phyloP scores from a whole-genome alignment of 495 filamentous ascomycete species.

The Penicillium fimorum region DNA sequence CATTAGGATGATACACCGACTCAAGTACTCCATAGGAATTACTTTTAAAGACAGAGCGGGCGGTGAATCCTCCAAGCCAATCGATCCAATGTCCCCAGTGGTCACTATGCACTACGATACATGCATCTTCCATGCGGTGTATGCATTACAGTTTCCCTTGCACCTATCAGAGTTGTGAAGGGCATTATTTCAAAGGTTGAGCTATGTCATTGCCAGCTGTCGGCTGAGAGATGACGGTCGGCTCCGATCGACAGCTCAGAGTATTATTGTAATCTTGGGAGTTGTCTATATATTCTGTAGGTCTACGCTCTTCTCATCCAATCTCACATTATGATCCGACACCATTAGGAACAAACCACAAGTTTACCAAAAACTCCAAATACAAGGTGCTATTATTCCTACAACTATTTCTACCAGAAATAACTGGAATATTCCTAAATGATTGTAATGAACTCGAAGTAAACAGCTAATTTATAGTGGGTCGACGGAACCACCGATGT shows the following conservation, averaged over 20 bases:
- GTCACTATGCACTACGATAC: not conserved
- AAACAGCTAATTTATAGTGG: slow-evolving; percentile 4
- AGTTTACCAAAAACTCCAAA: not conserved
- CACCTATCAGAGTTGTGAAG: slow-evolving; percentile 7
- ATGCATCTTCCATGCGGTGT: slow-evolving; percentile 9
- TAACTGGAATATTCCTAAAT: not conserved
- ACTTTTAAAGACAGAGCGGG: too few relatives aligned
- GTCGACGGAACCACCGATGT: slow-evolving; percentile 15
- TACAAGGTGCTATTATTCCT: not conserved
- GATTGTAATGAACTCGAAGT: not conserved
- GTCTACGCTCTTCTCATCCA: not conserved
- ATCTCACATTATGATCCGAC: not conserved
- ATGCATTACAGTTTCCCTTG: not conserved
- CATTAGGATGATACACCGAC: too few relatives aligned
- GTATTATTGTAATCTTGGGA: not conserved
- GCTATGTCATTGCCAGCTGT: slow-evolving; percentile 10
- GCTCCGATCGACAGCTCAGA: not conserved
- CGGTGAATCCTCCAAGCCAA: too few relatives aligned
- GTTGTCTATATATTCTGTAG: not conserved
- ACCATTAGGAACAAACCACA: not conserved
- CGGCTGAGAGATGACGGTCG: slow-evolving; percentile 1
- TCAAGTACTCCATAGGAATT: too few relatives aligned
- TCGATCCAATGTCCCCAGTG: too few relatives aligned
- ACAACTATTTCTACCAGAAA: not conserved
- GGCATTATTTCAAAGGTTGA: not conserved